These are phyloP conservation scores for Prototheca wickerhamii DNA, from an alignment of 163 green algal species.

Conservation along the genomic window DNA sequence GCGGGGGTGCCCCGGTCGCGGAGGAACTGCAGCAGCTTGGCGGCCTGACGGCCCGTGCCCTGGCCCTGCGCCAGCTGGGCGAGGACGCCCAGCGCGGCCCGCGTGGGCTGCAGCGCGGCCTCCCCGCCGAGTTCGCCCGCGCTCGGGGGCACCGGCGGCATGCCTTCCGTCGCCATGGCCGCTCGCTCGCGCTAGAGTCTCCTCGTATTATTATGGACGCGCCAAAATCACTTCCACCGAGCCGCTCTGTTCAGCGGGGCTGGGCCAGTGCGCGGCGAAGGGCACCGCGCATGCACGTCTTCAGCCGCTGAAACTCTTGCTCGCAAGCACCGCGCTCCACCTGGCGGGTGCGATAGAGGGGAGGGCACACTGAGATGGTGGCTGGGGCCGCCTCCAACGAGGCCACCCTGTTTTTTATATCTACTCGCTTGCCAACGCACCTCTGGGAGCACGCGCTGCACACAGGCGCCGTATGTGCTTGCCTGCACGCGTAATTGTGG, in stretches of 20 bases:
- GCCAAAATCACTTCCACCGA: not conserved
- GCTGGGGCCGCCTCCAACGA: too few species aligned
- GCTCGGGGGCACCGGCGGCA: slow-evolving; percentile 11
- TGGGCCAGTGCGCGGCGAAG: slow-evolving; percentile 11
- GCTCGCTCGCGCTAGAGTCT: not conserved
- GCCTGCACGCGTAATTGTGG: too few species aligned
- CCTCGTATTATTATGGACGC: slow-evolving; percentile 1
- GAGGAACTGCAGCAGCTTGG: not conserved
- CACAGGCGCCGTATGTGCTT: slow-evolving; percentile 23
- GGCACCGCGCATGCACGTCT: slow-evolving; percentile 14
- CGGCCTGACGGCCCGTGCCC: not conserved
- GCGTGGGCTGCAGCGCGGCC: slow-evolving; percentile 4
- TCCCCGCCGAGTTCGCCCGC: not conserved
- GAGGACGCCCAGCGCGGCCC: slow-evolving; percentile 6
- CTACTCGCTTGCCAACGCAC: too few species aligned
- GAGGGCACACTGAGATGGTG: not conserved
- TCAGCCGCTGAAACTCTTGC: slow-evolving; percentile 25
- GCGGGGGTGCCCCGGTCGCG: not conserved
- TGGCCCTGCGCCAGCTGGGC: slow-evolving; percentile 10
- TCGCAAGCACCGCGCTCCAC: slow-evolving; percentile 28
- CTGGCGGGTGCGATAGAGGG: slow-evolving; percentile 6
- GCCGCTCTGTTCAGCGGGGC: not conserved
- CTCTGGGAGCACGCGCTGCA: slow-evolving; percentile 25
- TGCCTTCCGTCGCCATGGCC: not conserved
- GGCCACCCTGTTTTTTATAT: too few species aligned